Base-by-base conservation (phyloP, 805 yeast genomes). In the Candida tammaniensis region DNA sequence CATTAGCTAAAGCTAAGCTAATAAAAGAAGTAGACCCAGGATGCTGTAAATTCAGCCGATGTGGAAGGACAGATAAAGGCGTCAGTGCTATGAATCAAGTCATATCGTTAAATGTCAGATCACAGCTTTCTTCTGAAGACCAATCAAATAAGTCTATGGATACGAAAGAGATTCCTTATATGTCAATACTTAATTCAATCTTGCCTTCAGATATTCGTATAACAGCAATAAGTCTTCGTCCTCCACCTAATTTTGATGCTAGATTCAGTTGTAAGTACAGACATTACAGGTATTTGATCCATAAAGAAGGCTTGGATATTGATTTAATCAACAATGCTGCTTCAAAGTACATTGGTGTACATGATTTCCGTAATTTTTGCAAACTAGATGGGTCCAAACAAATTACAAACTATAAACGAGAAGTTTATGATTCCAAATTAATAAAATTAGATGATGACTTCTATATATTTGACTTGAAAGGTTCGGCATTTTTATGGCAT, bases 71-170 rank as follows among this genome's bases (percentile, higher is more conserved):
- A 0, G 98, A 91, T 51, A 78, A 77, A 46, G 98, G 97, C n/a
- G 98, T 91, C 10, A 86, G 96, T 63, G 98, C 98, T 0, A 76
- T 93, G 82, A 85, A 86, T 44, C 98, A 93, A 58, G 98, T 93
- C 2, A 82, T 93, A 4, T 81, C 96, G 1, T 61, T 93, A 24
- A 60, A 68, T 11, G 80, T 91, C 17, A 70, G 98, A 45, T 86
- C 96, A 0, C 65, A 68, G 15, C 59, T 93, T 25, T 52, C 76
- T 0, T 47, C 49, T 1, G 89, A 82, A 28, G 85, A 86, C 32
- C 88, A 87, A 42, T 13, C 30, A 8, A 70, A 76, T 37, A 68
- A 77, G 0, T 57, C 36, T 0, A 74, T 72, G 48, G 97, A 93
- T 54, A 35, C 20, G 1, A 68, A 63, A 40, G 98, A 91, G 54